Conservation (phyloP, 1,139 yeast genomes). For the Wickerhamiella pararugosa region DNA sequence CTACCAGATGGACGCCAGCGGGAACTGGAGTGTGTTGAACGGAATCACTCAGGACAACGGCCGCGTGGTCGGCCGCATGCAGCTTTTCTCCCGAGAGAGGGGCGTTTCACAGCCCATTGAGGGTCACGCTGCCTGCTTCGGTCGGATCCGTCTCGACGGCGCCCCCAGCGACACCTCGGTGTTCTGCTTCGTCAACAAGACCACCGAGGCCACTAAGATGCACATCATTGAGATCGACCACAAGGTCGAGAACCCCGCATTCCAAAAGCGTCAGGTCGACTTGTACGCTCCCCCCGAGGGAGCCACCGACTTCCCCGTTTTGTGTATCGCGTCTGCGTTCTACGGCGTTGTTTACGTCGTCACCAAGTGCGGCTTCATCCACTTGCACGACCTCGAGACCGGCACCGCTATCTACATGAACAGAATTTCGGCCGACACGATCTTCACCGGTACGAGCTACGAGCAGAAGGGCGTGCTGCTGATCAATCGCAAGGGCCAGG, state of each 20-base stretch:
- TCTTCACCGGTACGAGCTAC: constrained; percentile 75
- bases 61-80: constrained; percentile 92
- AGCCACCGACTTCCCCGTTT: constrained; percentile 88
- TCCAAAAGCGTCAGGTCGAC: constrained; percentile 80
- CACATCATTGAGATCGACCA: constrained; percentile 96
- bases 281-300: constrained; percentile 97
- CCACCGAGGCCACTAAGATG: constrained; percentile 69
- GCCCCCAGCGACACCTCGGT: constrained; percentile 68
- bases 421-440: constrained; percentile 92
- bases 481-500: constrained; percentile 91
- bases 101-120: constrained; percentile 93
- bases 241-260: constrained; percentile 67
- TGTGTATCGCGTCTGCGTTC: constrained; percentile 71
- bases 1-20: constrained; percentile 65
- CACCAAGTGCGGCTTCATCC: constrained; percentile 94
- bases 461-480: constrained; percentile 78
- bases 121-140: constrained; percentile 92
- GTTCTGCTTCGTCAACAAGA: constrained; percentile 75
- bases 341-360: constrained; percentile 80
- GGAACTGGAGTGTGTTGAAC: constrained; percentile 88
- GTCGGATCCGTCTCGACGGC: constrained; percentile 57
- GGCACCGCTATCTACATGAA: constrained; percentile 90
- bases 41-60: constrained; percentile 95
- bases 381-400: constrained; percentile 83
- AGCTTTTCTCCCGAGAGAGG: constrained; percentile 74